phyloP scores from a whole-genome alignment of 2,329 filamentous ascomycete species.

The Lachnum nothofagi region DNA sequence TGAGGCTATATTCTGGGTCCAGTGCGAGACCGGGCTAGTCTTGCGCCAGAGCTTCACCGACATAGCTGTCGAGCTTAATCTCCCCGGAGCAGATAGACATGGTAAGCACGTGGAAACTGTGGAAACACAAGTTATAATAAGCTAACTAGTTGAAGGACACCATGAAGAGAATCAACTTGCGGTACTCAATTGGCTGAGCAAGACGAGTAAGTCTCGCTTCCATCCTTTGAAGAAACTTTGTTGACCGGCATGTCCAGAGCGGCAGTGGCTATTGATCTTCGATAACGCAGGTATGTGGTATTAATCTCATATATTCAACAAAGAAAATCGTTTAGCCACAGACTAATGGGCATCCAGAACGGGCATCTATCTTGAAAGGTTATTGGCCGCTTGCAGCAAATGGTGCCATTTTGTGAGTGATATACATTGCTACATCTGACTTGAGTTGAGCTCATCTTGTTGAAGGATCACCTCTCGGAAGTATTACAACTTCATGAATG shows the following conservation, averaged over 20 bases:
- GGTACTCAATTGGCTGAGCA: constrained; percentile 18
- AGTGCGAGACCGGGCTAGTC: constrained; percentile 23
- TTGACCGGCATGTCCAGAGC: not conserved
- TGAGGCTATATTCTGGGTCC: constrained; percentile 30
- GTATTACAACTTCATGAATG: constrained; percentile 27
- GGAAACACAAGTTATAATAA: not conserved
- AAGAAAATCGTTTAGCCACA: no score
- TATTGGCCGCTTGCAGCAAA: constrained; percentile 25
- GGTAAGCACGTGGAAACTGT: not conserved
- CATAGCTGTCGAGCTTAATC: constrained; percentile 23
- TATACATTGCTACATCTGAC: not conserved
- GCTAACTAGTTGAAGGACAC: constrained; percentile 7
- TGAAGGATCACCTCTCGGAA: constrained; percentile 23
- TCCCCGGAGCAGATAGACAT: constrained; percentile 22
- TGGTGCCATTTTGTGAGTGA: constrained; percentile 19
- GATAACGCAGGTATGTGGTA: constrained; percentile 18
- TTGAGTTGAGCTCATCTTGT: no score
- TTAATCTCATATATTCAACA: not conserved
- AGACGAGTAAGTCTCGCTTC: constrained; percentile 11
- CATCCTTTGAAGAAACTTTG: not conserved
- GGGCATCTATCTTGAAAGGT: constrained; percentile 19
- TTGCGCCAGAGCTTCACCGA: constrained; percentile 29
- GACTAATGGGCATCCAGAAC: no score
- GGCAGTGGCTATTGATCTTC: constrained; percentile 19
- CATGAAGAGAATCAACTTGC: constrained; percentile 18